Evolutionary conservation across 495 filamentous ascomycete genomes (phyloP), one percentile per base, ranked within the genome.

Genomic region (Tuber calosporum): DNA sequence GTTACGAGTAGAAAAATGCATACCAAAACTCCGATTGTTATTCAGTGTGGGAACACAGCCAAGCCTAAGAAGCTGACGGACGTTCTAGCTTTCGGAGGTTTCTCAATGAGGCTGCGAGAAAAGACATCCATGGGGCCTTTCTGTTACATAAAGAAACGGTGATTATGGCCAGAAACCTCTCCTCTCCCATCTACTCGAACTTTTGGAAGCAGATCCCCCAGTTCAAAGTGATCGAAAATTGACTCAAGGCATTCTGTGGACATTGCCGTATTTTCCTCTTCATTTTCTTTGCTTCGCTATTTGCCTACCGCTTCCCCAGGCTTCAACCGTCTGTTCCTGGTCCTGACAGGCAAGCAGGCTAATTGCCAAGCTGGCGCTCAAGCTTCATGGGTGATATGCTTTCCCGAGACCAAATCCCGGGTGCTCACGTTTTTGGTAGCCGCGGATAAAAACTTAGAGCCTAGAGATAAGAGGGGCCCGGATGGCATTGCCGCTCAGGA

Each of bases 401-500:
- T 62, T 34, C 53, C 53, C 53, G 26, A 34, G 53, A 30, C 53
- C 53, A 11, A 62, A 30, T 62, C 53, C 26, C 53, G 53, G 53
- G 3, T 62, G 53, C 26, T 30, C 26, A 17, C 26, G 26, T 62
- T 34, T 62, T 62, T n/a, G 53, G 34, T 34, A 62, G 15, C 53
- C 34, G 13, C 53, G 13, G 26, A 62, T 30, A 17, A 62, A 62
- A 62, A 62, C 53, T 13, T 30, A 9, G 11, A 62, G 26, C 53
- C 3, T 34, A 9, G 53, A 17, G 53, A 34, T 34, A 62, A 62
- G 53, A 62, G 53, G 48, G 53, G 26, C 53, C 53, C 53, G 53
- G 53, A 62, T 62, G 26, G 53, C 53, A 62, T 62, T 62, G 53
- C 53, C 53, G 53, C 53, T 62, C 53, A 62, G 53, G 53, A 34